Percentiles rank a stretch among this genome's conserved stretches.
Conservation (phyloP, 805 yeast species). For the Hanseniaspora meyeri region DNA sequence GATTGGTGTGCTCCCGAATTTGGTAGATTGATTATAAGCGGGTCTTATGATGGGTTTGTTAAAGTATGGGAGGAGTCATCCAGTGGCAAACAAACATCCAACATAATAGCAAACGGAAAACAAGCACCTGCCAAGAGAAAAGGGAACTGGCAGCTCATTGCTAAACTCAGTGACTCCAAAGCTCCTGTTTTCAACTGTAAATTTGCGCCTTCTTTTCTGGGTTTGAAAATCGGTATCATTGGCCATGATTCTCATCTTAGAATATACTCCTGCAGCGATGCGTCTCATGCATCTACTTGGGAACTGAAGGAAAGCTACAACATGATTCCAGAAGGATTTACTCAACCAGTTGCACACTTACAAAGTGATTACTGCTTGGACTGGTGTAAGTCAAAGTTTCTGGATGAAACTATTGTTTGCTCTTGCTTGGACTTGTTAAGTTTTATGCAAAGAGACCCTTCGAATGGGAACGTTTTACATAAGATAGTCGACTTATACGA, state of each 20-base stretch:
- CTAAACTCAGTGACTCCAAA: slow-evolving; percentile 70
- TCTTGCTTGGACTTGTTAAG: slow-evolving; percentile 80
- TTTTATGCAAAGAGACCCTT: slow-evolving; percentile 44
- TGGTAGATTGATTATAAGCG: slow-evolving; percentile 75
- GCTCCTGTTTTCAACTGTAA: slow-evolving; percentile 85
- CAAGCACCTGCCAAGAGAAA: slow-evolving; percentile 63
- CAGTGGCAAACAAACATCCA: slow-evolving; percentile 27
- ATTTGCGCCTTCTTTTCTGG: slow-evolving; percentile 76
- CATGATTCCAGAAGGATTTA: slow-evolving; percentile 17
- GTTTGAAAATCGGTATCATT: slow-evolving; percentile 70
- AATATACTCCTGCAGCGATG: slow-evolving; percentile 78
- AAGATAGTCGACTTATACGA: slow-evolving; percentile 61
- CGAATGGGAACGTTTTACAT: slow-evolving; percentile 37
- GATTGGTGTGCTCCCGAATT: slow-evolving; percentile 93
- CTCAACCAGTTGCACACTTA: slow-evolving; percentile 65
- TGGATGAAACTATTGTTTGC: slow-evolving; percentile 68
- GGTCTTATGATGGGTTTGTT: slow-evolving; percentile 80
- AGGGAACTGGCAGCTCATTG: slow-evolving; percentile 49
- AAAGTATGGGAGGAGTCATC: slow-evolving; percentile 75
- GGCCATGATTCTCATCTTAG: slow-evolving; percentile 82
- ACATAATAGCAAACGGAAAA: slow-evolving; percentile 45
- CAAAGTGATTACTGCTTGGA: slow-evolving; percentile 77
- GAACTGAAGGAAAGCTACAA: slow-evolving; percentile 43
- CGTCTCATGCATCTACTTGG: slow-evolving; percentile 64
- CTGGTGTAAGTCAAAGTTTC: slow-evolving; percentile 84